A percentile compares a stretch with the other conserved stretches of the same genome.
Evolutionary conservation across 345 rosid genomes (phyloP).

Genomic region (Adansonia digitata): DNA sequence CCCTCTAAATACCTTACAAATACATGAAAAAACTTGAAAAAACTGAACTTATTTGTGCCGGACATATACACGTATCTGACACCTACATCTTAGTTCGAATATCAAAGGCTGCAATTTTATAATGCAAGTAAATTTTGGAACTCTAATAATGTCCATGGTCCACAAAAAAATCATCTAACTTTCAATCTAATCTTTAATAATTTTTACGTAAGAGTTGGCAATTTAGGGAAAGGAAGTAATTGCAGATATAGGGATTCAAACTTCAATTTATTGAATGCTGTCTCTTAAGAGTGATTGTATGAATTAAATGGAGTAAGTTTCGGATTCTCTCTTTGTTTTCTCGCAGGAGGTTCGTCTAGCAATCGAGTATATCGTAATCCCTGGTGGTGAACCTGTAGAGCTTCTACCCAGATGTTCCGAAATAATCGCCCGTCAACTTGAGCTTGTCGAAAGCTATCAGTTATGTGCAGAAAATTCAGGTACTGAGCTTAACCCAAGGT

Average conservation of each 20-base stretch:
- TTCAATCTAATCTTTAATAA: background rate
- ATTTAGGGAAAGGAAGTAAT: no score
- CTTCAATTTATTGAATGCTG: no score
- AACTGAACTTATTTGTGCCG: no score
- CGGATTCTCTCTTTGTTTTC: constrained; percentile 19
- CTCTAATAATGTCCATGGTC: background rate
- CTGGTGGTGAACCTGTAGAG: constrained; percentile 93
- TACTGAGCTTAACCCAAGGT: constrained; percentile 65
- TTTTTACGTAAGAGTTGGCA: no score
- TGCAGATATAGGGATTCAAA: no score
- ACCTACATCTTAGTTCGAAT: no score
- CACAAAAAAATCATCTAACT: no score
- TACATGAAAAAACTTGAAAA: no score
- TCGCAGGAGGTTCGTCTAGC: constrained; percentile 83
- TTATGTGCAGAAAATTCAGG: constrained; percentile 82
- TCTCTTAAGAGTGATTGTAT: no score
- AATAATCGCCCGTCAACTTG: constrained; percentile 74
- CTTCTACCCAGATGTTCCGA: constrained; percentile 88
- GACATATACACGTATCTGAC: no score
- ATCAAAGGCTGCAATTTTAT: background rate
- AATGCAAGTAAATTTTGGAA: background rate
- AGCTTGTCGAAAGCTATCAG: constrained; percentile 87
- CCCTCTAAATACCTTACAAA: no score
- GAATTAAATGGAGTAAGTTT: no score
- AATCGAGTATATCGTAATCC: constrained; percentile 88